phyloP scores from a whole-genome alignment of 2,329 filamentous ascomycete species.

The Alternaria brassicicola region DNA sequence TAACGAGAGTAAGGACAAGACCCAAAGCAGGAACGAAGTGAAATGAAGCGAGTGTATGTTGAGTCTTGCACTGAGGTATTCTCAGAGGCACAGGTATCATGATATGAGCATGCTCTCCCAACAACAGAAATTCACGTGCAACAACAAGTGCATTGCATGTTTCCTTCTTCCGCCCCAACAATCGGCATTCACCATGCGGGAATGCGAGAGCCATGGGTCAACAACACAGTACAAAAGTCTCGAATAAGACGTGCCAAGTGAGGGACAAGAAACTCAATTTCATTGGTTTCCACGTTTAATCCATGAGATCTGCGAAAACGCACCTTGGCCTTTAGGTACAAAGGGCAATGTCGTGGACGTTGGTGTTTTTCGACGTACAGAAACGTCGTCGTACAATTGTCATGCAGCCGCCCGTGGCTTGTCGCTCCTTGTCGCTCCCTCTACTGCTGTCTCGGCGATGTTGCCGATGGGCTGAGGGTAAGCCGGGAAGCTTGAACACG shows the following conservation, averaged over 20 bases:
- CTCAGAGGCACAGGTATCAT: not conserved
- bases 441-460: not conserved
- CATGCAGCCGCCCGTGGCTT: not conserved
- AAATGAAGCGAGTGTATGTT: not conserved
- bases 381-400: not conserved
- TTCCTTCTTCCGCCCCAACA: slow-evolving; percentile 1
- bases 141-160: not conserved
- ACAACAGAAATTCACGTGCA: not conserved
- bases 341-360: not conserved
- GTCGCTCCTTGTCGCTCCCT: not conserved
- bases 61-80: not conserved
- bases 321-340: not conserved
- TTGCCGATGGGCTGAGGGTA: not conserved
- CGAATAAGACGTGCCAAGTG: not conserved
- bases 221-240: not conserved
- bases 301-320: slow-evolving; percentile 1
- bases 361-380: not conserved
- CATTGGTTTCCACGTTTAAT: not conserved
- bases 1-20: not conserved
- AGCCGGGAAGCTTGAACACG: not conserved
- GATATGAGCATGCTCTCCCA: not conserved
- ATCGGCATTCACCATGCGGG: not conserved
- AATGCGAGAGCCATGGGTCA: not conserved
- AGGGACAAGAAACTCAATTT: not conserved
- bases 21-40: not conserved